These are phyloP conservation scores for Trypanosoma platydactyli DNA, from an alignment of 208 protist genomes.

Conservation along the genomic window DNA sequence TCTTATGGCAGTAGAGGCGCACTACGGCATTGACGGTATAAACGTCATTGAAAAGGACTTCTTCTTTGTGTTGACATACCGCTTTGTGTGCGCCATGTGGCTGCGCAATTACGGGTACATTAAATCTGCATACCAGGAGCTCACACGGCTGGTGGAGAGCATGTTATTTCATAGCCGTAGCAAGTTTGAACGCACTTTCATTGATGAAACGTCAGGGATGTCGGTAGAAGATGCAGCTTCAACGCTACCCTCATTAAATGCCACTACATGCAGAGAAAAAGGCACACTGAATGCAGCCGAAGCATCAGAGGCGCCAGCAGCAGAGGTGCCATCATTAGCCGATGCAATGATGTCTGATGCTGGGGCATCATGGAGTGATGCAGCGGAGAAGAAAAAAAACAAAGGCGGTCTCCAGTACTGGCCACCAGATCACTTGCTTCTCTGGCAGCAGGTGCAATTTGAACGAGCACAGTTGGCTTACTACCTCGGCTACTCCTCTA, in stretches of 20 bases:
- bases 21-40: conserved; percentile 40
- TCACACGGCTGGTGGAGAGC: conserved; percentile 34
- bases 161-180: conserved; percentile 31
- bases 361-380: background rate
- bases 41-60: conserved; percentile 32
- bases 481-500: conserved; percentile 50
- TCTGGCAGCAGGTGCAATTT: conserved; percentile 61
- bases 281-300: too few relatives aligned
- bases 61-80: conserved; percentile 54
- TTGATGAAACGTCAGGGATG: background rate
- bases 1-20: conserved; percentile 31
- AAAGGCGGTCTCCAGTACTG: conserved; percentile 35
- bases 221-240: too few relatives aligned
- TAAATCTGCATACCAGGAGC: conserved; percentile 57
- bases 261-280: too few relatives aligned
- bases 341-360: background rate
- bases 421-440: conserved; percentile 71
- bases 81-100: conserved; percentile 47
- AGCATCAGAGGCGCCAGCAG: too few relatives aligned
- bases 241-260: too few relatives aligned
- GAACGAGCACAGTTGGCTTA: conserved; percentile 51
- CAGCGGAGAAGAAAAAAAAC: background rate
- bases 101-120: conserved; percentile 51
- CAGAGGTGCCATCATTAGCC: too few relatives aligned
- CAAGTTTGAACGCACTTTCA: background rate